phyloP scores from a whole-genome alignment of 257 asterid genomes.

The Gentiana macrophylla region DNA sequence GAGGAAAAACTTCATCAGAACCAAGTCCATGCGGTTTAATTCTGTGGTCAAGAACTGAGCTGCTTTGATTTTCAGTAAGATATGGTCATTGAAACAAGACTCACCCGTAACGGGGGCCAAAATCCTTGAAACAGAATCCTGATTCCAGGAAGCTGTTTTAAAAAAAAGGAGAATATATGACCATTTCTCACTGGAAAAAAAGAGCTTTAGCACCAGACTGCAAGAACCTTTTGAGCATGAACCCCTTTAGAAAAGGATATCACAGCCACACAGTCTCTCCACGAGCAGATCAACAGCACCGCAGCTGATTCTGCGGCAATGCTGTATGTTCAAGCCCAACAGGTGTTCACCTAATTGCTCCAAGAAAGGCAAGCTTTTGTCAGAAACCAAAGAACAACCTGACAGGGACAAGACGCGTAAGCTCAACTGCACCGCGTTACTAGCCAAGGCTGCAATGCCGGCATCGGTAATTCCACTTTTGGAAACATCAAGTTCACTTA shows the following conservation, averaged over 20 bases:
- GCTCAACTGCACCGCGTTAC: slow-evolving; percentile 32
- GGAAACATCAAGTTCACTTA: slow-evolving; percentile 64
- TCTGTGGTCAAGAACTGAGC: slow-evolving; percentile 27
- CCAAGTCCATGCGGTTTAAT: slow-evolving; percentile 20
- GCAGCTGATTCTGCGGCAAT: slow-evolving; percentile 47
- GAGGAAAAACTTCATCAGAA: slow-evolving; percentile 11
- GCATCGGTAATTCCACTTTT: slow-evolving; percentile 41
- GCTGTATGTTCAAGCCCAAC: slow-evolving; percentile 64
- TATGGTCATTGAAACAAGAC: slow-evolving; percentile 29
- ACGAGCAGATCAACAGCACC: slow-evolving; percentile 32
- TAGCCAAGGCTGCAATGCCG: slow-evolving; percentile 52
- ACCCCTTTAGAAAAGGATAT: slow-evolving; percentile 52
- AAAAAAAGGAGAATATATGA: slow-evolving; percentile 26
- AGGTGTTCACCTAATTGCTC: slow-evolving; percentile 39
- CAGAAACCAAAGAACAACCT: slow-evolving; percentile 47
- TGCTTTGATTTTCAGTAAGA: slow-evolving; percentile 28
- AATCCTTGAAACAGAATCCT: slow-evolving; percentile 48
- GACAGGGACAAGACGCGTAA: slow-evolving; percentile 59
- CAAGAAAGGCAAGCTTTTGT: slow-evolving; percentile 47
- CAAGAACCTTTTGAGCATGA: slow-evolving; percentile 24
- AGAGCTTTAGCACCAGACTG: slow-evolving; percentile 22
- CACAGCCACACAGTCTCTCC: slow-evolving; percentile 78
- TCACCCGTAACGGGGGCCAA: slow-evolving; percentile 12
- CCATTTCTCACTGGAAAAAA: slow-evolving; percentile 49
- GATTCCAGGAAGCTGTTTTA: slow-evolving; percentile 32